phyloP scores from a whole-genome alignment of 176 grass and related monocot genomes.

The Oryza glaberrima region DNA sequence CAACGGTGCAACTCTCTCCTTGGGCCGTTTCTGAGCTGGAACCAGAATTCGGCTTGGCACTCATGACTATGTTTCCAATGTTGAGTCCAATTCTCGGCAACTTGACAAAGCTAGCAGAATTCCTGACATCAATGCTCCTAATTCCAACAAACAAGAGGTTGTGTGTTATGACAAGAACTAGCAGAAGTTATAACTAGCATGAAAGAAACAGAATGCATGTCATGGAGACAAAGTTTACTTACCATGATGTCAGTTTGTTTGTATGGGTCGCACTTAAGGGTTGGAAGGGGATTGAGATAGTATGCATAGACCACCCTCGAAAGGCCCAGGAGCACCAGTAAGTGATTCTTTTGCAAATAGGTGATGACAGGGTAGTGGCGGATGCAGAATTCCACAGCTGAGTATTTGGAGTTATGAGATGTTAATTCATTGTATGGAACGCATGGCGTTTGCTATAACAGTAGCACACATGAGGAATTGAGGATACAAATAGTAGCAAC shows the following conservation, averaged over 20 bases:
- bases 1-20: conserved; percentile 36
- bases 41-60: conserved; percentile 23
- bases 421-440: too few relatives aligned
- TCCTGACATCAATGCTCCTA: conserved; percentile 40
- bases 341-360: background rate
- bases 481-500: too few relatives aligned
- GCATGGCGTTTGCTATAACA: too few relatives aligned
- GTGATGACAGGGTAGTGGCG: background rate
- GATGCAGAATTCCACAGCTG: too few relatives aligned
- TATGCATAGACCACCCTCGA: conserved; percentile 36
- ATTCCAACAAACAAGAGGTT: conserved; percentile 20
- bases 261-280: conserved; percentile 12
- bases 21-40: background rate
- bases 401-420: too few relatives aligned
- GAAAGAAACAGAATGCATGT: conserved; percentile 11
- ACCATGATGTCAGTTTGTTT: conserved; percentile 14
- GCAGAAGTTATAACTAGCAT: background rate
- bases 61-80: conserved; percentile 36
- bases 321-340: background rate
- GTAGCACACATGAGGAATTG: too few relatives aligned
- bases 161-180: background rate
- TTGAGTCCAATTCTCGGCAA: conserved; percentile 36
- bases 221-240: background rate
- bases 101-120: conserved; percentile 33
- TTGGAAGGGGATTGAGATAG: conserved; percentile 12